Evolutionary conservation across 1,284 basidiomycete genomes (phyloP).

Genomic region (Puccinia novopanici): DNA sequence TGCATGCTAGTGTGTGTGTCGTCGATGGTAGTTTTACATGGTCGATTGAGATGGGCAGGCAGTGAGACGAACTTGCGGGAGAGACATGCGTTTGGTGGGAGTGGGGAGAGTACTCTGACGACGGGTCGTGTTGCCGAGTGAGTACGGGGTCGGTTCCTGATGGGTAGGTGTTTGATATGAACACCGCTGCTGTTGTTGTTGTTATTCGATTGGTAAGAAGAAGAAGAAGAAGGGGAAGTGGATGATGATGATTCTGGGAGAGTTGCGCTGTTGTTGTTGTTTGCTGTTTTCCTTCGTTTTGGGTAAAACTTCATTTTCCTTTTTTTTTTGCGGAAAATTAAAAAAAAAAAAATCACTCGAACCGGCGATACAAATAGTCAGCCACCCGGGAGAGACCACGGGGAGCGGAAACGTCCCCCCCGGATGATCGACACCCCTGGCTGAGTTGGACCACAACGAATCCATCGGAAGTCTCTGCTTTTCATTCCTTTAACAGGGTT

Average conservation of each 20-base stretch:
- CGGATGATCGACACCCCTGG: too few species aligned
- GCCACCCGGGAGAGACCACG: too few species aligned
- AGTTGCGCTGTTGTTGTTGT: not conserved
- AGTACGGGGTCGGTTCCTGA: not conserved
- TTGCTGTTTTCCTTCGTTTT: not conserved
- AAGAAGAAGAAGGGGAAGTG: not conserved
- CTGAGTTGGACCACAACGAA: too few species aligned
- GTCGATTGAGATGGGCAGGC: conserved; percentile 22
- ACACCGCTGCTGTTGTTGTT: too few species aligned
- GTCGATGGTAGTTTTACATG: not conserved
- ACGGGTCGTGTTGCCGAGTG: not conserved
- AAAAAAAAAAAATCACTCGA: too few species aligned
- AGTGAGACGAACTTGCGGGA: not conserved
- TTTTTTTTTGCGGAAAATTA: not conserved
- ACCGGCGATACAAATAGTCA: too few species aligned
- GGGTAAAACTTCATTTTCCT: not conserved
- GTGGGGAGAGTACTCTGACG: conserved; percentile 25
- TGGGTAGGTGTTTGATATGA: not conserved
- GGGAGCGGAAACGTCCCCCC: too few species aligned
- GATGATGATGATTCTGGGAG: not conserved
- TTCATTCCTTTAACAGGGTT: too few species aligned
- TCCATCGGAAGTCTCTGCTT: too few species aligned
- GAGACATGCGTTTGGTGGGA: conserved; percentile 24
- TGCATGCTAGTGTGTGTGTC: not conserved
- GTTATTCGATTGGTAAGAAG: not conserved